Evolutionary conservation across 2,329 filamentous ascomycete species (phyloP), one percentile per base, ranked within the genome.

Genomic region (Xylaria sp.): DNA sequence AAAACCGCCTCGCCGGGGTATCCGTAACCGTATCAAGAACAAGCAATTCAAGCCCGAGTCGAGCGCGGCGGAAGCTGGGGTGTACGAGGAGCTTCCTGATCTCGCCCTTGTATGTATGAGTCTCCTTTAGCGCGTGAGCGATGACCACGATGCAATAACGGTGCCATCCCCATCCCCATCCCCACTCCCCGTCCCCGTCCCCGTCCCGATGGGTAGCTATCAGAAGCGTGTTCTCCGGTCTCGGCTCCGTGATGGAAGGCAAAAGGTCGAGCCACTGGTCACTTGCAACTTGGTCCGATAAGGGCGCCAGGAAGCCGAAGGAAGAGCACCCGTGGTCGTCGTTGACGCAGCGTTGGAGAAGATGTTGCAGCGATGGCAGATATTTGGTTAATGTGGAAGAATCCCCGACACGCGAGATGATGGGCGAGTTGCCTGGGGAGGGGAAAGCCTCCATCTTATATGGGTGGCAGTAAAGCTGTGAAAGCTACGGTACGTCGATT

Each of bases 321-420:
- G 72, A 73, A 3, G 72, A 75, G 14, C 23, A 33, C 0, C 59
- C 35, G 4, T 72, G 69, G 21, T 73, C 69, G n/a, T 69, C 57
- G 54, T 74, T 73, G 52, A 74, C 68, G 56, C 72, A 72, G 14
- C 52, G 55, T 46, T 72, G 70, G 5, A 74, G 67, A 14, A 74
- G 61, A 11, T 14, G 19, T 47, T 60, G 61, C 9, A 72, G 64
- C 1, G 70, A 71, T 8, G 67, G 53, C 21, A 72, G 67, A 47
- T 63, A 45, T 25, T 49, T 58, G 7, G 19, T n/a, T 7, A 58
- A 51, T 8, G 37, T 43, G 14, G 55, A 40, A 9, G 28, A 31
- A 47, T 57, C 35, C 31, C 21, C n/a, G 15, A 57, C 3, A 12
- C 33, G 54, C 4, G 43, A 49, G 35, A 57, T 47, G 3, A 40